Evolutionary conservation across 768 basidiomycete genomes (phyloP), one percentile per base, ranked within the genome.

Genomic region (Polyporus arcularius): DNA sequence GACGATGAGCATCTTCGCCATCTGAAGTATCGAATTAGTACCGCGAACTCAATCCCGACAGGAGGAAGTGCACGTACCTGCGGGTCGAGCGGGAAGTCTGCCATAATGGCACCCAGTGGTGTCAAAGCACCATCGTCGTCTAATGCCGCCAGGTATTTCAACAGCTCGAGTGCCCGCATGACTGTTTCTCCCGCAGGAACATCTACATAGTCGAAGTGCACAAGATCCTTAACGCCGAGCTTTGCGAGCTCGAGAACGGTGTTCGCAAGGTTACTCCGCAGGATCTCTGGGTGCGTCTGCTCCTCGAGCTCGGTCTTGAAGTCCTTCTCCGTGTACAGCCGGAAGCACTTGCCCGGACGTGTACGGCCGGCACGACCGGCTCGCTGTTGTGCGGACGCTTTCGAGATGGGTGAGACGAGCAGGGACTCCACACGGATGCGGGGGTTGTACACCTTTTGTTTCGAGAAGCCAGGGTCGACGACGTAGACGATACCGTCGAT

Each of bases 401-500:
- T 98, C 31, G 94, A 96, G 67, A 98, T 99, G 0, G 95, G 96
- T 53, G 90, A 89, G 46, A 98, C 96, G n/a, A 98, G 78, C 55
- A 99, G 78, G 62, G 89, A 90, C 78, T 99, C 96, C n/a, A 98
- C 96, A 49, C 96, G 88, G 61, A 98, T 97, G 32, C 96, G 85
- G 0, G 96, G 97, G 72, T 98, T 98, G 79, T 98, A 99, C 52
- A 98, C 90, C 71, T 96, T 98, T 75, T 98, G 96, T 75, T 99
- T 96, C 38, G 91, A 95, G 78, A 98, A 97, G 1, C 95, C 96
- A 0, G 96, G 94, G 70, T 98, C 96, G 48, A 98, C 95, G 58
- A 98, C 96, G 68, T 98, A 99, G n/a, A 99, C 96, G 68, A 99
- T 98, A 21, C 96, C 96, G 66, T 99, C 96, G 59, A 99, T 98